Evolutionary conservation across 148 eudicot genomes (phyloP).

Genomic region (Dysphania ambrosioides): DNA sequence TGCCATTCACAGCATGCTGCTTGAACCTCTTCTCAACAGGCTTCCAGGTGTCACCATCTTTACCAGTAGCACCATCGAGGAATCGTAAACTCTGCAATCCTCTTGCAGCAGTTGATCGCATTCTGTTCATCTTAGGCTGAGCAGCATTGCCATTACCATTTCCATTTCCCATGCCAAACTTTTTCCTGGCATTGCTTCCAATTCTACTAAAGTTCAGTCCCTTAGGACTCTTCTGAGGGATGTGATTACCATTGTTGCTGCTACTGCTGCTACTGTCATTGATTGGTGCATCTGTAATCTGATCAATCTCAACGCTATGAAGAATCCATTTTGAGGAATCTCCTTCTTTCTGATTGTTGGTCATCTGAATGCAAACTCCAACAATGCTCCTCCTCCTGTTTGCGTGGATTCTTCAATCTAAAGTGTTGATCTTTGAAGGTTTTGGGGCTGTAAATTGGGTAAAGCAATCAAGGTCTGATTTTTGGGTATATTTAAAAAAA

Average conservation of each 20-base stretch:
- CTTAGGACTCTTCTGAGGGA: slow-evolving; percentile 2
- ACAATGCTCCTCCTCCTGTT: slow-evolving; percentile 14
- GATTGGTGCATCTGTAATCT: neutral
- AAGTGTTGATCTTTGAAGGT: neutral
- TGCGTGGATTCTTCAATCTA: neutral
- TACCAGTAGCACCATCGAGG: slow-evolving; percentile 62
- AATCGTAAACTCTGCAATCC: slow-evolving; percentile 75
- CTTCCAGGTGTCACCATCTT: slow-evolving; percentile 76
- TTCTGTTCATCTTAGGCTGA: slow-evolving; percentile 40
- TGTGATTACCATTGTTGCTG: neutral
- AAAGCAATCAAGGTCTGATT: neutral
- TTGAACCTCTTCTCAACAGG: slow-evolving; percentile 61
- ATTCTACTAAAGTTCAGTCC: slow-evolving; percentile 20
- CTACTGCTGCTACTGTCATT: neutral
- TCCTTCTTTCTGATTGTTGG: slow-evolving; percentile 7
- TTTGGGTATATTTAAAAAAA: neutral
- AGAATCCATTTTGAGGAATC: slow-evolving; percentile 20
- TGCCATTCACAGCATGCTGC: slow-evolving; percentile 44
- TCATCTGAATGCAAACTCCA: slow-evolving; percentile 13
- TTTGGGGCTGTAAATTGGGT: neutral
- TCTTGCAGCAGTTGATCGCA: slow-evolving; percentile 49
- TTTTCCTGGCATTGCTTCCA: slow-evolving; percentile 30
- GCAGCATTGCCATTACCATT: neutral
- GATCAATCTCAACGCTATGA: slow-evolving; percentile 12
- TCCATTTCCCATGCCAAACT: slow-evolving; percentile 22